Conservation (phyloP, 208 protist genomes). For the Acanthamoeba sp. region DNA sequence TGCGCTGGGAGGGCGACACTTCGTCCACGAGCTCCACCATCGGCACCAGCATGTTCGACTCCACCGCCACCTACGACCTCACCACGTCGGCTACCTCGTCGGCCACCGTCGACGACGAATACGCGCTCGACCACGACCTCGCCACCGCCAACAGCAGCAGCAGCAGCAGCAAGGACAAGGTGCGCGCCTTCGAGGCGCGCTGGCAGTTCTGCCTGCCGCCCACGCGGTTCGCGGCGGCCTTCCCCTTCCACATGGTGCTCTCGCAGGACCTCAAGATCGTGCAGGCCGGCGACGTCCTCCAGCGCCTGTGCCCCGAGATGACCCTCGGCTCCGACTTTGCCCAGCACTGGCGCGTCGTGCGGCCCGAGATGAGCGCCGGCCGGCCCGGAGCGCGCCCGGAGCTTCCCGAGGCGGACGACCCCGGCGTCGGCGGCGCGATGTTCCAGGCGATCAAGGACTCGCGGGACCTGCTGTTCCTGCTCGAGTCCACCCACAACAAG, state of each 20-base stretch:
- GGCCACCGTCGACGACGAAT: neutral
- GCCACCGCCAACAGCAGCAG: too few species aligned
- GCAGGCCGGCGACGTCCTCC: neutral
- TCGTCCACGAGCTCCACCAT: neutral
- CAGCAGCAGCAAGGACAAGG: neutral
- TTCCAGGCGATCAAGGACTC: neutral
- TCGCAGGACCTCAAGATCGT: slow-evolving; percentile 25
- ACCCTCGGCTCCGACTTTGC: neutral
- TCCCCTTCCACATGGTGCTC: slow-evolving; percentile 5
- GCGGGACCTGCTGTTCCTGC: neutral
- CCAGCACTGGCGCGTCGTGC: neutral
- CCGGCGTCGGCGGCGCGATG: neutral
- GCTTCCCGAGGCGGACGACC: neutral
- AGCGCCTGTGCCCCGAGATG: slow-evolving; percentile 17
- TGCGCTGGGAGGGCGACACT: neutral
- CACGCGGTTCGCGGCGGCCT: neutral
- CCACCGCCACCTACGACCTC: neutral
- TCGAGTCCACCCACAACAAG: neutral
- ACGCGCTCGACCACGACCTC: neutral
- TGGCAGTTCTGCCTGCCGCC: slow-evolving; percentile 23
- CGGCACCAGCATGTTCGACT: neutral
- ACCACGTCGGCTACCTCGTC: neutral
- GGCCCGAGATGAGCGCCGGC: neutral
- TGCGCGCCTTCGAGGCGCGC: neutral
- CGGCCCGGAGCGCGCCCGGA: neutral